phyloP scores from a whole-genome alignment of 169 alveolate genomes.

The Cryptosporidium viatorum region DNA sequence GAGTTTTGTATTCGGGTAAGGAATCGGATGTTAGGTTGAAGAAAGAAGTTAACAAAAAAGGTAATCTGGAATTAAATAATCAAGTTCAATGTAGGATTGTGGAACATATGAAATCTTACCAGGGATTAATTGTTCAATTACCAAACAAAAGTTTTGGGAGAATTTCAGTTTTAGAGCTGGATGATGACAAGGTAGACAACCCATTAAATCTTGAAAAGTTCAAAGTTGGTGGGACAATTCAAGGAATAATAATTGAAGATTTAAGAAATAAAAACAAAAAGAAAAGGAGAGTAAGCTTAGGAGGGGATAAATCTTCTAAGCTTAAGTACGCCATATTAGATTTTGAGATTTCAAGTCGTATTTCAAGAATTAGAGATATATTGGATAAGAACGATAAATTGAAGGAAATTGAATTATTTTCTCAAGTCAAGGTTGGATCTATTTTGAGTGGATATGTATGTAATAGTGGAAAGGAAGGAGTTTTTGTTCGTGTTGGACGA shows the following conservation, averaged over 20 bases:
- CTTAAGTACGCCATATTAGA: constrained; percentile 18
- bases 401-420: not conserved
- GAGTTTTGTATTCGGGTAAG: not conserved
- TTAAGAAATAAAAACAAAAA: not conserved
- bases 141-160: constrained; percentile 58
- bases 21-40: not conserved
- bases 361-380: constrained; percentile 44
- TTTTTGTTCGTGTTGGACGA: constrained; percentile 57
- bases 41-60: not conserved
- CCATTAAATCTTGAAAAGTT: constrained; percentile 35
- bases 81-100: constrained; percentile 29
- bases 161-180: constrained; percentile 40
- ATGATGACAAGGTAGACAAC: constrained; percentile 25
- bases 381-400: not conserved
- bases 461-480: constrained; percentile 67
- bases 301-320: not conserved
- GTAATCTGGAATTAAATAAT: not conserved
- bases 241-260: not conserved
- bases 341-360: constrained; percentile 32
- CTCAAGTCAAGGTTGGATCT: constrained; percentile 32
- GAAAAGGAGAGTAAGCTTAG: constrained; percentile 1
- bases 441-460: constrained; percentile 53
- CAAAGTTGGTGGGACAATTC: constrained; percentile 6
- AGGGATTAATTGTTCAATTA: constrained; percentile 44
- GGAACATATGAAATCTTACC: constrained; percentile 35